phyloP scores from a whole-genome alignment of 495 filamentous ascomycete genomes.

The Penicillium cinerascens region DNA sequence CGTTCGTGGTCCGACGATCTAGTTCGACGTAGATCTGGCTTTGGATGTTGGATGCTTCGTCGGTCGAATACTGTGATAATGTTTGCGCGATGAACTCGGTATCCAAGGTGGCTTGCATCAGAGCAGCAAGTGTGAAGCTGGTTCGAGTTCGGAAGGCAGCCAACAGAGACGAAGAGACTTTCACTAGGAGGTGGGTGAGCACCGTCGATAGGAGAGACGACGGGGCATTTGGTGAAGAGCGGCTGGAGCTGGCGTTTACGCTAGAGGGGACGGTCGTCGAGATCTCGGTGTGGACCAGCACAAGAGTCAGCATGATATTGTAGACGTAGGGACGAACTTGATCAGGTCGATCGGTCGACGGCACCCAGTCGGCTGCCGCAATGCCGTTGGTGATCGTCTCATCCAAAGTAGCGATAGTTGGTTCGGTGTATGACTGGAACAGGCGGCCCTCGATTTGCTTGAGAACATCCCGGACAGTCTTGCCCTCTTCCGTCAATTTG shows the following conservation, averaged over 20 bases:
- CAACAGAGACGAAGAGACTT: constrained; percentile 66
- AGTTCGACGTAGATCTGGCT: constrained; percentile 85
- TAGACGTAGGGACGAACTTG: constrained; percentile 87
- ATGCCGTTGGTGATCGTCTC: constrained; percentile 69
- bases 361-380: constrained; percentile 65
- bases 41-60: constrained; percentile 74
- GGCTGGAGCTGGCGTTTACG: constrained; percentile 25
- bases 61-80: constrained; percentile 77
- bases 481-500: constrained; percentile 85
- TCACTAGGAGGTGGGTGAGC: constrained; percentile 75
- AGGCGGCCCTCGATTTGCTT: constrained; percentile 82
- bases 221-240: constrained; percentile 44
- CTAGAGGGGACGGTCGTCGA: constrained; percentile 62
- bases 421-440: constrained; percentile 85
- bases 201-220: constrained; percentile 63
- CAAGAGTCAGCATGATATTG: constrained; percentile 72
- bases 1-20: constrained; percentile 80
- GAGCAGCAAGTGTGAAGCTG: constrained; percentile 67
- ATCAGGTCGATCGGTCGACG: constrained; percentile 58
- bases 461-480: constrained; percentile 84
- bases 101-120: constrained; percentile 96
- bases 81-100: constrained; percentile 97
- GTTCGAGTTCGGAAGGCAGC: constrained; percentile 63
- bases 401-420: constrained; percentile 59
- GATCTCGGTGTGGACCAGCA: constrained; percentile 88